Conservation (phyloP, 305 asterid genomes). For the Solanum hybrid region DNA sequence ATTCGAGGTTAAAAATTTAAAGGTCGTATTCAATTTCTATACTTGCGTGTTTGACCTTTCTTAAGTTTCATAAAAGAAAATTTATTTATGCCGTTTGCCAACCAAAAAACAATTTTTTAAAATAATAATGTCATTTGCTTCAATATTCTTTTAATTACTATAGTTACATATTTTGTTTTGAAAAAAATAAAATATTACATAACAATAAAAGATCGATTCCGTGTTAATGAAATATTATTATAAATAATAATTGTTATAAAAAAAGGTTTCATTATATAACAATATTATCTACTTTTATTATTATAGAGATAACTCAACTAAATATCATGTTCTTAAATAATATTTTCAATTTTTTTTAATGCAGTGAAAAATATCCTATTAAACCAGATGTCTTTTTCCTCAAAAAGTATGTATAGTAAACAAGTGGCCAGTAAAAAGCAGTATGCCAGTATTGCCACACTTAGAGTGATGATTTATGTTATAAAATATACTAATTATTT, state of each 20-base stretch:
- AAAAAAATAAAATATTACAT: not conserved
- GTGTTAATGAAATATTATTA: not conserved
- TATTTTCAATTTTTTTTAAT: not conserved
- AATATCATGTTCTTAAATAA: not conserved
- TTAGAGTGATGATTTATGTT: not conserved
- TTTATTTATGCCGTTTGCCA: not conserved
- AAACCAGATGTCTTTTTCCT: not conserved
- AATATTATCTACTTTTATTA: not conserved
- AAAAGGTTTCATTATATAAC: not conserved
- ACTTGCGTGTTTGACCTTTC: not conserved
- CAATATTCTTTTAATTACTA: not conserved
- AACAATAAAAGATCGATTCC: not conserved
- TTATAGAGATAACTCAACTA: not conserved
- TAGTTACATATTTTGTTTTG: not conserved
- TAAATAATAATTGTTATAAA: not conserved
- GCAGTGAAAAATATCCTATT: not conserved
- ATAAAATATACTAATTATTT: not conserved
- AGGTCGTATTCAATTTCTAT: not conserved
- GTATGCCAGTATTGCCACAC: not conserved
- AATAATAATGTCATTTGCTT: not conserved
- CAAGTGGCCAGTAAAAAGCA: not conserved
- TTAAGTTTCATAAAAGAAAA: not conserved
- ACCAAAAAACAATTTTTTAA: not conserved
- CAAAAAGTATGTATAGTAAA: not conserved
- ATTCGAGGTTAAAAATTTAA: not conserved